Evolutionary conservation across 75 land plant genomes (phyloP).

Genomic region (Sequoia sempervirens): DNA sequence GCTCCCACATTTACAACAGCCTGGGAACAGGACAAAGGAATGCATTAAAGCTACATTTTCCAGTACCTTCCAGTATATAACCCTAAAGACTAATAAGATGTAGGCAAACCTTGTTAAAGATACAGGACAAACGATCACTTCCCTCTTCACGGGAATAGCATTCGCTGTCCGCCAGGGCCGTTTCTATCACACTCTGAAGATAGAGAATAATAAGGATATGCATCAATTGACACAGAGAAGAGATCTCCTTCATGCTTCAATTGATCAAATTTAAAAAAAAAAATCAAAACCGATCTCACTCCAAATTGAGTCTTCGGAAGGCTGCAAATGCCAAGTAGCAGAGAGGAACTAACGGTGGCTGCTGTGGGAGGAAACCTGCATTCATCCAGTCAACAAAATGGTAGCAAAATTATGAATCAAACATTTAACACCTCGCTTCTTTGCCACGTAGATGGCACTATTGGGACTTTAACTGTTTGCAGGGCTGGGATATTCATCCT

Average conservation of each 20-base stretch:
- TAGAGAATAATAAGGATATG: not conserved
- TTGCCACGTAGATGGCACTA: not conserved
- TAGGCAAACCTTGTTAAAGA: conserved; percentile 61
- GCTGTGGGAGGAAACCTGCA: conserved; percentile 93
- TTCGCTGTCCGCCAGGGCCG: conserved; percentile 69
- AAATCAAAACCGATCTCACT: conserved; percentile 26
- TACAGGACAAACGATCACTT: conserved; percentile 51
- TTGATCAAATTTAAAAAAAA: not conserved
- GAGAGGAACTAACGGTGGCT: conserved; percentile 93
- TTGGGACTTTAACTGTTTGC: not conserved
- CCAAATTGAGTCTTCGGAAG: conserved; percentile 81
- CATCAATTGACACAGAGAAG: not conserved
- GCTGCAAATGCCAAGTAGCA: conserved; percentile 76
- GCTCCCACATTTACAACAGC: conserved; percentile 89
- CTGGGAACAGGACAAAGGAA: conserved; percentile 21
- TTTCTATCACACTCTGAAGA: conserved; percentile 72
- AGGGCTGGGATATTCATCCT: not conserved
- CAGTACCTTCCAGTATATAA: not conserved
- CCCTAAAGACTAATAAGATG: not conserved
- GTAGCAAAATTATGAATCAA: not conserved
- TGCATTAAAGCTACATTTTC: not conserved
- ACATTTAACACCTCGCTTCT: not conserved
- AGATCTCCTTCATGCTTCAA: not conserved
- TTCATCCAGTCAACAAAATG: not conserved
- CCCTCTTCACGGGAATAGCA: conserved; percentile 50